phyloP scores from a whole-genome alignment of 352 stramenopile genomes.

The Pythium volutum region DNA sequence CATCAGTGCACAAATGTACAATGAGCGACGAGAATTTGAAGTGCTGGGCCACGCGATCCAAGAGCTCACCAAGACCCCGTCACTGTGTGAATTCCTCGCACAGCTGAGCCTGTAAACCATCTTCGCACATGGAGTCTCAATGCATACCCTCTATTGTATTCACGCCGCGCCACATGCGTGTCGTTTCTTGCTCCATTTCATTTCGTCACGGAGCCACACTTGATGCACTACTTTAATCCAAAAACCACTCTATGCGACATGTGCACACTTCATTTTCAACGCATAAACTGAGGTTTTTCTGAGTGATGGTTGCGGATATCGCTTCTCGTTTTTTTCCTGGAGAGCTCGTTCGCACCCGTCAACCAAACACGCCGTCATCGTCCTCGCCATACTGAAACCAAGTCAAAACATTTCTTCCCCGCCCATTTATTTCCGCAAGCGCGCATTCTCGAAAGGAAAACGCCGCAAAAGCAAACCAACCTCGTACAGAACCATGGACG shows the following conservation, averaged over 20 bases:
- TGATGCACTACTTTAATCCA: constrained; percentile 1
- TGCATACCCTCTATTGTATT: neutral
- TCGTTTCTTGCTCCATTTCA: neutral
- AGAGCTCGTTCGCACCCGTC: neutral
- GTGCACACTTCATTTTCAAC: neutral
- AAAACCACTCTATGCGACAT: constrained; percentile 19
- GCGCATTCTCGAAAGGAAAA: constrained; percentile 4
- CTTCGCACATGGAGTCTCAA: neutral
- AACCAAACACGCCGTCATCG: constrained; percentile 1
- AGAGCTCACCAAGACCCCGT: constrained; percentile 64
- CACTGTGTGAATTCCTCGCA: constrained; percentile 61
- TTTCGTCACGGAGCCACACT: neutral
- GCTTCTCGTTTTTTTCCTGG: neutral
- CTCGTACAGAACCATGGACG: constrained; percentile 10
- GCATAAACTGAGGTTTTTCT: constrained; percentile 11
- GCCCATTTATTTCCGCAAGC: too few relatives aligned
- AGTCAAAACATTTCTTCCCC: constrained; percentile 5
- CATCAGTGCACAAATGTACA: constrained; percentile 86
- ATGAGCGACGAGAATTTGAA: constrained; percentile 79
- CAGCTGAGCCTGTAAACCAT: constrained; percentile 56
- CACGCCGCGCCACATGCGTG: neutral
- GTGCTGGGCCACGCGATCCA: constrained; percentile 67
- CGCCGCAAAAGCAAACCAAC: neutral
- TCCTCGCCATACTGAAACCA: constrained; percentile 9
- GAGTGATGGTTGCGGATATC: constrained; percentile 8